These are phyloP conservation scores for Chrysanthemum lavandulifolium DNA, from an alignment of 129 eudicot species.

Conservation along the genomic window DNA sequence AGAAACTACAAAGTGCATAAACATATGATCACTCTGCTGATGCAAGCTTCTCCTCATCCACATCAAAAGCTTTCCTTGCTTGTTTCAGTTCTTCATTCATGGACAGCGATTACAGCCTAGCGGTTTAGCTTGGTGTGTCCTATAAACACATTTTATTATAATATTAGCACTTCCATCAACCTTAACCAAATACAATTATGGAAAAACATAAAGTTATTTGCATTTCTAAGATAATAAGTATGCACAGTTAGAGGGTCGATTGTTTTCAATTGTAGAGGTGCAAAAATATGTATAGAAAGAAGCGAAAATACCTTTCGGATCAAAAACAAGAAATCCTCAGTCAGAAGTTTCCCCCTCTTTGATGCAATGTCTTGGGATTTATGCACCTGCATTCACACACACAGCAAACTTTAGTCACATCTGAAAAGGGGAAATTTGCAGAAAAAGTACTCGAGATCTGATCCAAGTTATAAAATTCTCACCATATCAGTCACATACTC, in stretches of 20 bases:
- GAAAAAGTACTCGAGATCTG: not conserved
- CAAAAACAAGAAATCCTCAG: conserved; percentile 86
- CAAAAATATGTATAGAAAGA: not conserved
- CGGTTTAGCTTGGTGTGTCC: conserved; percentile 88
- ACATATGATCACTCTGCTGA: conserved; percentile 18
- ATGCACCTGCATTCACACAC: conserved; percentile 56
- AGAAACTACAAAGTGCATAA: not conserved
- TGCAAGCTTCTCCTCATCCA: conserved; percentile 45
- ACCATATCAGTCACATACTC: conserved; percentile 97
- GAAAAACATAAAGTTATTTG: not conserved
- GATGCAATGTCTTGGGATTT: conserved; percentile 95
- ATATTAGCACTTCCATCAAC: not conserved
- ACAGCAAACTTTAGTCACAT: not conserved
- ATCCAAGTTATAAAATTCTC: conserved; percentile 13
- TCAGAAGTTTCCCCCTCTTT: conserved; percentile 94
- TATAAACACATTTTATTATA: conserved; percentile 17
- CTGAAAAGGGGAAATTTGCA: not conserved
- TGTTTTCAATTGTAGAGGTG: no score
- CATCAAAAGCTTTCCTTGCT: conserved; percentile 92
- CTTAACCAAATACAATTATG: not conserved
- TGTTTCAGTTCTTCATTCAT: conserved; percentile 96
- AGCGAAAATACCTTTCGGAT: conserved; percentile 69
- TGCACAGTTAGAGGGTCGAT: no score
- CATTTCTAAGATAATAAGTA: not conserved
- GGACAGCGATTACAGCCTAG: conserved; percentile 58